Percentiles rank a stretch among this genome's conserved stretches.
Evolutionary conservation across 1,139 yeast species (phyloP).

Genomic region (Nadsonia starkeyi-henricii): DNA sequence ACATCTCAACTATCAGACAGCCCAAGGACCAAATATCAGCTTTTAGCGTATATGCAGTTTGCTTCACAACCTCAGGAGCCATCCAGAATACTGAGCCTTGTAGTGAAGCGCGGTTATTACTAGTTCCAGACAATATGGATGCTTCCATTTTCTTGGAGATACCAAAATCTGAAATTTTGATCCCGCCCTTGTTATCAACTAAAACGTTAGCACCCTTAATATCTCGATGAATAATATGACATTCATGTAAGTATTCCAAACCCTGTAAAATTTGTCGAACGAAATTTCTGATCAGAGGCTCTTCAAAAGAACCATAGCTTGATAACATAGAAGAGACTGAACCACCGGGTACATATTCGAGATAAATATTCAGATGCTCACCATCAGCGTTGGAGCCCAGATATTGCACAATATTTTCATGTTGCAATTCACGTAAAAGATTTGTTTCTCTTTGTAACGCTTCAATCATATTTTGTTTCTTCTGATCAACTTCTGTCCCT

Average conservation of each 20-base stretch:
- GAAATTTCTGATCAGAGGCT: constrained; percentile 71
- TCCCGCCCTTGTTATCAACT: constrained; percentile 82
- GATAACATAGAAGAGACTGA: constrained; percentile 77
- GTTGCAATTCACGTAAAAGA: constrained; percentile 64
- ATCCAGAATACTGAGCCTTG: constrained; percentile 97
- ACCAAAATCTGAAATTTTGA: constrained; percentile 88
- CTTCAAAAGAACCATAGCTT: constrained; percentile 86
- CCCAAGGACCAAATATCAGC: constrained; percentile 97
- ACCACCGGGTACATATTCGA: constrained; percentile 96
- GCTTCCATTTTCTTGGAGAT: constrained; percentile 63
- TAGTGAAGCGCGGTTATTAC: constrained; percentile 58
- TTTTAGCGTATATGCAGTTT: constrained; percentile 73
- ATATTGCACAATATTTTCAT: constrained; percentile 84
- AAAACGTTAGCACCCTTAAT: constrained; percentile 87
- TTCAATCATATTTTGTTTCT: constrained; percentile 55
- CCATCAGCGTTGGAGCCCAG: constrained; percentile 68
- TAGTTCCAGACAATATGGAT: constrained; percentile 7
- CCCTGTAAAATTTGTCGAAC: constrained; percentile 77
- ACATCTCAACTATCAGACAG: constrained; percentile 83
- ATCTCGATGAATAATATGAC: constrained; percentile 79
- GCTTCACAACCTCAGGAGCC: constrained; percentile 97
- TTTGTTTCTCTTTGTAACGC: constrained; percentile 79
- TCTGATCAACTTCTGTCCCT: constrained; percentile 26
- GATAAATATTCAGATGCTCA: constrained; percentile 59
- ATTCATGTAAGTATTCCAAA: constrained; percentile 62